A percentile compares a stretch with the other conserved stretches of the same genome.
Conservation (phyloP, 2,329 filamentous ascomycete genomes). For the Dactylellina leptospora region DNA sequence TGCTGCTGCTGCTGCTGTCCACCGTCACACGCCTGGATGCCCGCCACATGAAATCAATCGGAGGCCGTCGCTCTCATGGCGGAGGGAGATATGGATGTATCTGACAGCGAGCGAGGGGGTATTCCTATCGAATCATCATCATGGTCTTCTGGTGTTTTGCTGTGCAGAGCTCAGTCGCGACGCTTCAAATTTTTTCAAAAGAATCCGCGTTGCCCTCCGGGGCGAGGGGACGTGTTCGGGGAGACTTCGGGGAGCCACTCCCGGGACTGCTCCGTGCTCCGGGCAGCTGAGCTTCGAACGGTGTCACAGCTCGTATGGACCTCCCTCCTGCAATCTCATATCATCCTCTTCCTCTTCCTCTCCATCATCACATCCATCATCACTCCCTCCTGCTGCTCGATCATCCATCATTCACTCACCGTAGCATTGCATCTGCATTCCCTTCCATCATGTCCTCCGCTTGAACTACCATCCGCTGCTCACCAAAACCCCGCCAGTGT, state of each 20-base stretch:
- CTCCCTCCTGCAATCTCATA: background rate
- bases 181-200: no score
- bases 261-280: background rate
- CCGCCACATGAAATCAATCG: conserved; percentile 50
- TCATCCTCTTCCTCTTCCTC: background rate
- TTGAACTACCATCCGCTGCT: background rate
- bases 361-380: conserved; percentile 3
- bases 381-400: background rate
- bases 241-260: no score
- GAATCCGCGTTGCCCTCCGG: background rate
- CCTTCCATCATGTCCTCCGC: background rate
- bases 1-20: conserved; percentile 2
- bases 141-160: no score
- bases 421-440: background rate
- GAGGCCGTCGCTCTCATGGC: no score
- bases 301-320: conserved; percentile 15
- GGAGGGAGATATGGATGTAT: no score
- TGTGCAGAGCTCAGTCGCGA: no score
- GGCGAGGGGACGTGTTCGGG: no score
- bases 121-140: no score
- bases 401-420: background rate
- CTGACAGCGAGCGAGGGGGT: no score
- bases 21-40: conserved; percentile 12
- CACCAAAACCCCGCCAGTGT: background rate
- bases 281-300: conserved; percentile 36